These are phyloP conservation scores for Bromus sterilis DNA, from an alignment of 176 grass and related monocot species.

Conservation along the genomic window DNA sequence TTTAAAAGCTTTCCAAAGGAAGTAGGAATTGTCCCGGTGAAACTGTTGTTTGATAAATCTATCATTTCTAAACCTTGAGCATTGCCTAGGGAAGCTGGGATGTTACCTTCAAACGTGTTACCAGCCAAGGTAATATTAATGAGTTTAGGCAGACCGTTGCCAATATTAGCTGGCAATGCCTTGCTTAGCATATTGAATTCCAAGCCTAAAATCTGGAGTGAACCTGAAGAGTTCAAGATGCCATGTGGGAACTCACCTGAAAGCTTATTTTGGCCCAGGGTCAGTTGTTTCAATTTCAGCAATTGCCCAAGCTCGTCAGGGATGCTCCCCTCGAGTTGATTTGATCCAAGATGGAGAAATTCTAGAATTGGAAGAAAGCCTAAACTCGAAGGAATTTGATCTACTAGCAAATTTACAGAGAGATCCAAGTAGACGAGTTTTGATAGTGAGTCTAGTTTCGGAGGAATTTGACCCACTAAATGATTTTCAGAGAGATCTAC, in stretches of 20 bases:
- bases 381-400: background rate
- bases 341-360: background rate
- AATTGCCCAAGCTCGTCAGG: background rate
- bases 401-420: background rate
- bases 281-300: accelerated
- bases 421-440: background rate
- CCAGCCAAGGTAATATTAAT: background rate
- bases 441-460: background rate
- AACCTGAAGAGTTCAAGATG: background rate
- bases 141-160: conserved; percentile 8
- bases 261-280: background rate
- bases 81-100: conserved; percentile 27
- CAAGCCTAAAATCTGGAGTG: background rate
- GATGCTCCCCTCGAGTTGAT: background rate
- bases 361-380: background rate
- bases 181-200: background rate
- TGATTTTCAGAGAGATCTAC: background rate
- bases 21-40: background rate
- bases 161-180: conserved; percentile 7
- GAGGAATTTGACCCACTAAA: background rate
- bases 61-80: background rate
- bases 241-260: background rate
- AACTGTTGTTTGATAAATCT: background rate
- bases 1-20: conserved; percentile 4
- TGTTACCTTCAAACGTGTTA: background rate